phyloP scores from a whole-genome alignment of 805 yeast genomes.

The Zygosaccharomyces bisporus region DNA sequence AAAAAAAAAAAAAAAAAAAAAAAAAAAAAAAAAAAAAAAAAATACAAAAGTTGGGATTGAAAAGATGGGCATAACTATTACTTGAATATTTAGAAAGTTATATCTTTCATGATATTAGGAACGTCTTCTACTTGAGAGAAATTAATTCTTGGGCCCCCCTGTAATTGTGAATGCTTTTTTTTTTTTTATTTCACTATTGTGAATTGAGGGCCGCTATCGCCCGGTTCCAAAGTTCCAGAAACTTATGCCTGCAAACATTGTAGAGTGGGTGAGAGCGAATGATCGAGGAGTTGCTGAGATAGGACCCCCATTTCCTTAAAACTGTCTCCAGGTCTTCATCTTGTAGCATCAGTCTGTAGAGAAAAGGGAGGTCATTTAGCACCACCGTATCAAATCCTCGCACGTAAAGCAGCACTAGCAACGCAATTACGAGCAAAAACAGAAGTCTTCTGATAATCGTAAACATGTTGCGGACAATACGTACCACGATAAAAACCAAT shows the following conservation, averaged over 20 bases:
- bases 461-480: constrained; percentile 32
- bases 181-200: no score
- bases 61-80: no score
- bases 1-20: no score
- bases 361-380: constrained; percentile 22
- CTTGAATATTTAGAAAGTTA: background rate
- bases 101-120: background rate
- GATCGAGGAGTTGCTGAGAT: constrained; percentile 10
- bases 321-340: constrained; percentile 12
- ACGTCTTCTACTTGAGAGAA: background rate
- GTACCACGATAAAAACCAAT: constrained; percentile 26
- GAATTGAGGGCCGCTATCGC: background rate
- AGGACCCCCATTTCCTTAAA: constrained; percentile 14
- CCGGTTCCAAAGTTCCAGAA: constrained; percentile 2
- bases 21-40: no score
- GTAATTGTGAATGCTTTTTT: no score
- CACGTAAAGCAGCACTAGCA: constrained; percentile 30
- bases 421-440: constrained; percentile 17
- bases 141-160: no score
- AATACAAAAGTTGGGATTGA: no score
- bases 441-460: constrained; percentile 28
- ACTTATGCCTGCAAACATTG: constrained; percentile 2
- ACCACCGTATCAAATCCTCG: constrained; percentile 33
- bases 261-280: constrained; percentile 5
- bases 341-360: constrained; percentile 9